Conservation (phyloP, 441 rosid species). For the Biscutella auriculata region DNA sequence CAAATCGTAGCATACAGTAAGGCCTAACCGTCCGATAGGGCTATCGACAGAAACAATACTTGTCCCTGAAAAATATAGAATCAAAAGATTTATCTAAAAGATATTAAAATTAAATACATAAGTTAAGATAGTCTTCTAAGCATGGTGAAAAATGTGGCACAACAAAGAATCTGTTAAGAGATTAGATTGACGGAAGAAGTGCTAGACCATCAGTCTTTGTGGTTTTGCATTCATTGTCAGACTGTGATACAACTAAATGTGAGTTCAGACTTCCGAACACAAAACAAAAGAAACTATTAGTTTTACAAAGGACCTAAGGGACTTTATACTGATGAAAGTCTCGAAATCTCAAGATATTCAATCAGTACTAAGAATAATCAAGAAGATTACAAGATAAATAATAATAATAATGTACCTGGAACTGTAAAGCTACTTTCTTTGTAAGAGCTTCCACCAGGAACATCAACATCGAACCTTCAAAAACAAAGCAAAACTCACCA, state of each 20-base stretch:
- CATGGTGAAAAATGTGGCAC: neutral
- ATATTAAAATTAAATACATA: neutral
- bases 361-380: neutral
- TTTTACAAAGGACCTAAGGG: neutral
- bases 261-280: too few relatives aligned
- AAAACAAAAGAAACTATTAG: too few relatives aligned
- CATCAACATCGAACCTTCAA: constrained; percentile 86
- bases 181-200: neutral
- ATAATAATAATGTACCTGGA: constrained; percentile 41
- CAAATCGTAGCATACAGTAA: constrained; percentile 88
- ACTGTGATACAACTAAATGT: too few relatives aligned
- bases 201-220: neutral
- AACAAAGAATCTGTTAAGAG: neutral
- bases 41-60: constrained; percentile 67
- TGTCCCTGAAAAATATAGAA: constrained; percentile 30
- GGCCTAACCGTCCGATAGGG: constrained; percentile 76
- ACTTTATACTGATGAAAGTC: neutral
- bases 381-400: neutral
- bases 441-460: constrained; percentile 79
- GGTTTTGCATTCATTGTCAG: neutral
- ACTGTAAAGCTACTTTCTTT: constrained; percentile 85
- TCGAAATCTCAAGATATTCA: neutral
- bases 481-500: neutral
- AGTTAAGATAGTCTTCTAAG: neutral
- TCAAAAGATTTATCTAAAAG: neutral